Conservation (phyloP, 768 basidiomycete genomes). For the Tubosaeta sp. region DNA sequence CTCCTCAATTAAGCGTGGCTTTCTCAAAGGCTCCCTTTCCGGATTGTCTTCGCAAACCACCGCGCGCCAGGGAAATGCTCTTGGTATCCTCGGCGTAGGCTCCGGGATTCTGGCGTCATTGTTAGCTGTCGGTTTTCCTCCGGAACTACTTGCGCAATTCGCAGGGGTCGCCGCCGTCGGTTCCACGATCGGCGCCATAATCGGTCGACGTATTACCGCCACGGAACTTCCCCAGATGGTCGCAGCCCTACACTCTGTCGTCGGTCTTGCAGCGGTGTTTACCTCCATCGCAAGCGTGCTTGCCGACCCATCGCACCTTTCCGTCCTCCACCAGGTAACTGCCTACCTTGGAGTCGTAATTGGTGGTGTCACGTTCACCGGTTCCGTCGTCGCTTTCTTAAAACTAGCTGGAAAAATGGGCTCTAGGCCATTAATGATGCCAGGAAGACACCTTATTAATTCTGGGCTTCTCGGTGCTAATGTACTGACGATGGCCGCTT, state of each 20-base stretch:
- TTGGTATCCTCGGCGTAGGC: constrained; percentile 83
- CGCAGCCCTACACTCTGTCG: constrained; percentile 80
- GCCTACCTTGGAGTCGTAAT: constrained; percentile 86
- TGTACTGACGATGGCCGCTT: constrained; percentile 68
- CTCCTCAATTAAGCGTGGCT: background rate
- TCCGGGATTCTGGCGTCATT: constrained; percentile 80
- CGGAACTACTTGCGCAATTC: constrained; percentile 73
- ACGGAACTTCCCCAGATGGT: constrained; percentile 87
- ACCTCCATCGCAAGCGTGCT: constrained; percentile 83
- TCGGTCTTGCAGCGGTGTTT: constrained; percentile 84
- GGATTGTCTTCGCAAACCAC: constrained; percentile 76
- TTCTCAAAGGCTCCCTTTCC: constrained; percentile 61
- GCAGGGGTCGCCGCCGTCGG: constrained; percentile 74
- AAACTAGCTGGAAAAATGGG: constrained; percentile 83
- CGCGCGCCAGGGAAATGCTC: constrained; percentile 80
- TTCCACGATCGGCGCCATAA: constrained; percentile 60
- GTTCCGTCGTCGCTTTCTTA: constrained; percentile 84
- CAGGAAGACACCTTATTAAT: constrained; percentile 77
- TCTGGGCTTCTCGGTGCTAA: constrained; percentile 68
- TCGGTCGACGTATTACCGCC: constrained; percentile 80
- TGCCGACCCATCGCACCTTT: constrained; percentile 61
- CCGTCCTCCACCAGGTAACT: constrained; percentile 72
- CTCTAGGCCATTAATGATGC: constrained; percentile 66
- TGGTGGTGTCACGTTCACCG: constrained; percentile 87
- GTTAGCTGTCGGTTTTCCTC: constrained; percentile 77